phyloP scores from a whole-genome alignment of 2,329 filamentous ascomycete species.

The Phaeosphaeriaceae sp. region DNA sequence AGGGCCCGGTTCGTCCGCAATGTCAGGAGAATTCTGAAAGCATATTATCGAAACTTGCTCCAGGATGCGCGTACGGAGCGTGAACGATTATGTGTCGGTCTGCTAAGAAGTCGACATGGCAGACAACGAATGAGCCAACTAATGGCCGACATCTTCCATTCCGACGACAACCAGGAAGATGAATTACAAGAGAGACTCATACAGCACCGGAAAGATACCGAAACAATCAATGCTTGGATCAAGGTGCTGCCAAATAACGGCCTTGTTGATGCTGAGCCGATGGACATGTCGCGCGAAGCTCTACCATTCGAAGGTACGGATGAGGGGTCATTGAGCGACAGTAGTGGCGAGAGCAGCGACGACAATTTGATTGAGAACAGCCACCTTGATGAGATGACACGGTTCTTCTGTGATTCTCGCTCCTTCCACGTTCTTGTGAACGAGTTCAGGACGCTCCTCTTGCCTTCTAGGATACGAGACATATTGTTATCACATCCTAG shows the following conservation, averaged over 20 bases:
- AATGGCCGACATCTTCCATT: neutral
- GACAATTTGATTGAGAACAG: no score
- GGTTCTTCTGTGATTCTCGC: neutral
- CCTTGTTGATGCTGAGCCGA: no score
- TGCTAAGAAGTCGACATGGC: neutral
- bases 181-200: neutral
- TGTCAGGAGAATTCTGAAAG: neutral
- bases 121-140: neutral
- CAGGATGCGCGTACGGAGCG: neutral
- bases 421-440: neutral
- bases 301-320: no score
- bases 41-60: neutral
- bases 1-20: neutral
- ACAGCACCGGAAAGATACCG: neutral
- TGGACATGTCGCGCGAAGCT: no score
- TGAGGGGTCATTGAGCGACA: no score
- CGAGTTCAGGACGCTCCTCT: neutral
- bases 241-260: neutral
- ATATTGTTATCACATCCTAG: neutral
- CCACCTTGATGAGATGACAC: neutral
- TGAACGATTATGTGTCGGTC: neutral
- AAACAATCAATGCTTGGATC: neutral
- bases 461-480: neutral
- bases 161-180: neutral
- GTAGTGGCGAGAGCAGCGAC: no score